These are phyloP conservation scores for Phytophthora pistaciae DNA, from an alignment of 352 stramenopile genomes.

Conservation along the genomic window DNA sequence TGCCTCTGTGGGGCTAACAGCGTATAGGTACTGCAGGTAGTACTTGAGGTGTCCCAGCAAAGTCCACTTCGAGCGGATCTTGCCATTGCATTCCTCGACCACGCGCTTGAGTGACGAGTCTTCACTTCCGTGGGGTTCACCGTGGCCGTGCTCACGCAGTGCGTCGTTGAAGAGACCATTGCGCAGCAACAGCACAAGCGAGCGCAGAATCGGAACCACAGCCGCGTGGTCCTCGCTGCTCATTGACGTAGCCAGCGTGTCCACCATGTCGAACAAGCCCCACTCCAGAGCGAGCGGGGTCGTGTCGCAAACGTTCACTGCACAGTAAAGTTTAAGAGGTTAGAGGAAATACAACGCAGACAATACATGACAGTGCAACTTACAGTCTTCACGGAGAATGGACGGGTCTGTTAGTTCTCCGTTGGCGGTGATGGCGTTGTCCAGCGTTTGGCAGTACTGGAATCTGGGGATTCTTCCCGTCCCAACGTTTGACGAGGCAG, in stretches of 20 bases:
- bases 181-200: conserved; percentile 56
- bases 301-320: conserved; percentile 65
- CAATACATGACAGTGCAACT: conserved; percentile 9
- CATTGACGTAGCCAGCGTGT: conserved; percentile 79
- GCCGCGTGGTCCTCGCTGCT: conserved; percentile 84
- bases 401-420: conserved; percentile 64
- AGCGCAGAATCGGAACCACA: conserved; percentile 65
- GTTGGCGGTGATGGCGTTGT: conserved; percentile 78
- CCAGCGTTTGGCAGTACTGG: conserved; percentile 81
- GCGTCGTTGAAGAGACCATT: conserved; percentile 71
- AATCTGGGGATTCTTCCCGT: conserved; percentile 63
- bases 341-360: conserved; percentile 7
- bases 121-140: conserved; percentile 28
- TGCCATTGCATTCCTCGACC: conserved; percentile 53
- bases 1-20: conserved; percentile 77
- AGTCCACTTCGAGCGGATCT: conserved; percentile 57
- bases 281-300: conserved; percentile 77
- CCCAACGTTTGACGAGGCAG: conserved; percentile 32
- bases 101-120: conserved; percentile 41
- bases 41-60: conserved; percentile 74
- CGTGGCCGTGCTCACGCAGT: conserved; percentile 27
- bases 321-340: too few species aligned
- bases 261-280: conserved; percentile 73
- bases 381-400: conserved; percentile 58
- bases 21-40: conserved; percentile 78